Evolutionary conservation across 2,329 filamentous ascomycete genomes (phyloP).

Genomic region (Cladosporium oxysporum): DNA sequence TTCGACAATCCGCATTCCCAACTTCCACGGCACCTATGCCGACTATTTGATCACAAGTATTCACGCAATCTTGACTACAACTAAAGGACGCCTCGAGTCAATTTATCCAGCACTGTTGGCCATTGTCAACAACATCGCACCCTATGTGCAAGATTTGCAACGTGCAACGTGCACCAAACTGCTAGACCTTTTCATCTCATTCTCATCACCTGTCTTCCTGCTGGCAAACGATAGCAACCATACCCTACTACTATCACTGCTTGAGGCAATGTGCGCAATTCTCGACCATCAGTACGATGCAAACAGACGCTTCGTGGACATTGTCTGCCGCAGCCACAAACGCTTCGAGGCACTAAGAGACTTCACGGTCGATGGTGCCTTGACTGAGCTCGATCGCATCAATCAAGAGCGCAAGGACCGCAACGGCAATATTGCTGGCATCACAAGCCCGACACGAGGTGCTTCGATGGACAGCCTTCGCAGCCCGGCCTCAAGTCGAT

Average conservation of each 20-base stretch:
- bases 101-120: conserved; percentile 91
- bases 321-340: conserved; percentile 76
- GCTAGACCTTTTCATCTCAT: conserved; percentile 83
- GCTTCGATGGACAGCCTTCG: conserved; percentile 66
- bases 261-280: conserved; percentile 87
- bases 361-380: conserved; percentile 89
- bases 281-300: conserved; percentile 71
- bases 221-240: conserved; percentile 93
- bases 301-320: conserved; percentile 79
- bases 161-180: conserved; percentile 75
- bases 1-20: conserved; percentile 73
- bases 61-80: conserved; percentile 85
- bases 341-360: conserved; percentile 80
- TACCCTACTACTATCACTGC: conserved; percentile 71
- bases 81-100: conserved; percentile 84
- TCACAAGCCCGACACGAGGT: conserved; percentile 35
- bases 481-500: conserved; percentile 61
- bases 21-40: conserved; percentile 86
- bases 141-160: conserved; percentile 77
- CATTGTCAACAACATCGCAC: conserved; percentile 89
- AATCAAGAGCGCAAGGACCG: conserved; percentile 65
- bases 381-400: conserved; percentile 84
- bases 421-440: conserved; percentile 31
- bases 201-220: conserved; percentile 91
- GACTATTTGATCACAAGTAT: conserved; percentile 80